Percentiles rank a stretch among this genome's conserved stretches.
Evolutionary conservation across 306 rosid species (phyloP).

Genomic region (Trifolium subterraneum): DNA sequence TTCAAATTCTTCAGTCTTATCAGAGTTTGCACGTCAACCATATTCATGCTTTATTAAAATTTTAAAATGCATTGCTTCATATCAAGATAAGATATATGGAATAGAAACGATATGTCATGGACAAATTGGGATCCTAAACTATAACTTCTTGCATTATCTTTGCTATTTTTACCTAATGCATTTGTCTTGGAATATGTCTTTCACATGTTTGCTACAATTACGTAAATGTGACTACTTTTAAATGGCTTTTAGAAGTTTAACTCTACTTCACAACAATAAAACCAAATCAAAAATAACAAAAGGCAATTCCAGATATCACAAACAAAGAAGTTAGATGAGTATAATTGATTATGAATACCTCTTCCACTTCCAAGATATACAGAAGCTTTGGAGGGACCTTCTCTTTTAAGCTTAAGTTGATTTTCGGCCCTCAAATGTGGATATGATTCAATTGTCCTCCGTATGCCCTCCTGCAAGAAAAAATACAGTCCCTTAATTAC

Average conservation of each 20-base stretch:
- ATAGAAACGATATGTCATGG: constrained; percentile 1
- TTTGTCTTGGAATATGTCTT: constrained; percentile 10
- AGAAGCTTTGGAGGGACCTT: constrained; percentile 87
- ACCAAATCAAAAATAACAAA: constrained; percentile 8
- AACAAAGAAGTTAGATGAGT: constrained; percentile 21
- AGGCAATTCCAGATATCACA: constrained; percentile 11
- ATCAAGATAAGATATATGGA: constrained; percentile 22
- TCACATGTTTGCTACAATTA: constrained; percentile 17
- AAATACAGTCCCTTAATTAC: constrained; percentile 30
- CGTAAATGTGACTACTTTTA: neutral
- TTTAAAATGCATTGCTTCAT: constrained; percentile 28
- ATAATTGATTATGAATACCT: constrained; percentile 52
- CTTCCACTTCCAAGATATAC: constrained; percentile 83
- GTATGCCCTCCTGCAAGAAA: constrained; percentile 83
- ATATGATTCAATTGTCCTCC: constrained; percentile 79
- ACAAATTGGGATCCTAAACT: constrained; percentile 24
- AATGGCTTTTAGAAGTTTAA: neutral
- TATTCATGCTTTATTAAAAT: constrained; percentile 1
- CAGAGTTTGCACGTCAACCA: constrained; percentile 21
- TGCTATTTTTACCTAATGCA: neutral
- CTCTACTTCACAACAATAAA: constrained; percentile 16
- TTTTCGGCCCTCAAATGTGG: constrained; percentile 79
- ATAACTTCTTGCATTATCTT: constrained; percentile 23
- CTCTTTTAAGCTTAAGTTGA: constrained; percentile 58
- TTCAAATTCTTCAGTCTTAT: constrained; percentile 31